Conservation (phyloP, 2,329 filamentous ascomycete genomes). For the Chaetomiaceae sp. region DNA sequence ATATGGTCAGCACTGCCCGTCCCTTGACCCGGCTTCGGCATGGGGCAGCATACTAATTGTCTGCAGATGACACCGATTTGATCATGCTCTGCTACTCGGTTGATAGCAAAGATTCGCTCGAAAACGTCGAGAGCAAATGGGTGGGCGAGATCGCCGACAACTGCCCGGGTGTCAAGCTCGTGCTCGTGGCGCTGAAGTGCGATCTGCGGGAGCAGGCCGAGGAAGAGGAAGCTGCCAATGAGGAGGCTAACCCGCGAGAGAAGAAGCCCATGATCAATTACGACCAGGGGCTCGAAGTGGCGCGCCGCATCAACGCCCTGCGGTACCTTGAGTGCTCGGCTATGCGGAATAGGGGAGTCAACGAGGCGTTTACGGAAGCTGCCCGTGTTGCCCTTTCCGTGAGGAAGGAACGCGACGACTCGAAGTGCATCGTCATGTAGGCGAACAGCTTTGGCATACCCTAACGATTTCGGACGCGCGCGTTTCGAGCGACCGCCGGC, state of each 20-base stretch:
- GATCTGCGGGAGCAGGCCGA: constrained; percentile 77
- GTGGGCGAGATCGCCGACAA: constrained; percentile 97
- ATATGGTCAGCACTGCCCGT: constrained; percentile 59
- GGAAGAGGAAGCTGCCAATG: constrained; percentile 52
- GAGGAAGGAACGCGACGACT: constrained; percentile 60
- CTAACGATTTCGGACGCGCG: not conserved
- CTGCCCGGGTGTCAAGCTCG: constrained; percentile 90
- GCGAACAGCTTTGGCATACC: not conserved
- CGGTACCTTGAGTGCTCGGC: constrained; percentile 98
- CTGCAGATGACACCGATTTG: constrained; percentile 76
- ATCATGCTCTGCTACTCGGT: constrained; percentile 99
- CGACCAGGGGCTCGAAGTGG: constrained; percentile 85
- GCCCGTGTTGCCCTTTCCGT: constrained; percentile 84
- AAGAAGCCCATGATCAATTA: constrained; percentile 79
- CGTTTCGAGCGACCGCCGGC: not conserved
- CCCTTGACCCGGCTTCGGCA: not conserved
- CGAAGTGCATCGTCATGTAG: constrained; percentile 59
- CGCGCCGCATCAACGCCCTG: constrained; percentile 84
- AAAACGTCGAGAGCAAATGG: constrained; percentile 99
- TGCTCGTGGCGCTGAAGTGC: constrained; percentile 94
- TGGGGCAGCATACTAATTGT: constrained; percentile 13
- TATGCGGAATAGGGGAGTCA: constrained; percentile 96
- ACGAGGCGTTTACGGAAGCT: constrained; percentile 97
- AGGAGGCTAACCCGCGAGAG: constrained; percentile 42
- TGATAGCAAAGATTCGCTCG: constrained; percentile 91